Evolutionary conservation across 140 eudicot species (phyloP), one percentile per base, ranked within the genome.

Genomic region (Anethum foeniculum): DNA sequence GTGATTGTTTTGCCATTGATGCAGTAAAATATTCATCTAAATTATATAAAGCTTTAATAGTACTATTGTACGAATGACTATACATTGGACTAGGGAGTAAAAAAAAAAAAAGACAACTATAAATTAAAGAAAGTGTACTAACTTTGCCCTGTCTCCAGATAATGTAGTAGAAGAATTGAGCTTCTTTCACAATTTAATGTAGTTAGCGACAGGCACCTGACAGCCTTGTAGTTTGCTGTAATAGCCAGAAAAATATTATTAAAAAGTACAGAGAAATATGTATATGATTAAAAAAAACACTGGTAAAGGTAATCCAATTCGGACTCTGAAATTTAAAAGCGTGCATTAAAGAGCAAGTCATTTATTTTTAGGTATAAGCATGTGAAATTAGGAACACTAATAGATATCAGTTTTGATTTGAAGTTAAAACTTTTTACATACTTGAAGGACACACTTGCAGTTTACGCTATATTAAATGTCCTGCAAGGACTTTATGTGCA

Each of bases 211-310:
- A 95, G 93, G 80, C 96, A 92, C 82, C 90, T 83, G 56, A 95
- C 99, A 58, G 97, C 99, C 88, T 83, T 90, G 89, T 95, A 95
- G 81, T 95, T 95, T 81, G 99, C 99, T 95, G 87, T 83, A 91
- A 82, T 30, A 79, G 41, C 80, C 71, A 84, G 84, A 72, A 64
- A 41, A 48, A 75, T 13, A 15, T 68, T 56, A 76, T 73, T 56
- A n/a, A 10, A 80, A 71, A 38, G 76, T 19, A 71, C 25, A 71
- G 15, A 14, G 0, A 71, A 71, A 34, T 30, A 28, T 67, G 73
- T 34, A 14, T 11, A 65, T 28, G 41, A 28, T 13, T 68, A 68
- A 68, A 8, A 8, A 15, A 82, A 47, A n/a, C 60, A 47, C 16
- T n/a, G 44, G 27, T 68, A 69, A 54, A 36, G 60, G 74, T 80